These are phyloP conservation scores for Eucalyptus pauciflora DNA, from an alignment of 345 rosid genomes.

Conservation along the genomic window DNA sequence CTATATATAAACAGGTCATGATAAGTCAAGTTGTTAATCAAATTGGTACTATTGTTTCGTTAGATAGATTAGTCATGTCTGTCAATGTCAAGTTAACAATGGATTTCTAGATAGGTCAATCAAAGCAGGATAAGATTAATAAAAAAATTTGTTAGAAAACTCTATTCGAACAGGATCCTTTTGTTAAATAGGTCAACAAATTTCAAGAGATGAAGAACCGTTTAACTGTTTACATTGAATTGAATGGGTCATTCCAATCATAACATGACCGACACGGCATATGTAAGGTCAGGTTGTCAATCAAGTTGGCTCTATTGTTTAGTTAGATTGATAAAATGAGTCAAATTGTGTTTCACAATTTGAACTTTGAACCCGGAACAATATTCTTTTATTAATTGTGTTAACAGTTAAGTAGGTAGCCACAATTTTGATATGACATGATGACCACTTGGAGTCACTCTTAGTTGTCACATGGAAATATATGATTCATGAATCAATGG, in stretches of 20 bases:
- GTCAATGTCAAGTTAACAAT: no score
- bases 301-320: no score
- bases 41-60: background rate
- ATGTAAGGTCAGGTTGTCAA: no score
- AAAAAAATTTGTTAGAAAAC: no score
- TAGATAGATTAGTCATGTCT: background rate
- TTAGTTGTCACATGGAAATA: background rate
- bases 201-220: no score
- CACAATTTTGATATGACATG: background rate
- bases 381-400: background rate
- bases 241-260: no score
- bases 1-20: background rate
- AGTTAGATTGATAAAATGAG: background rate
- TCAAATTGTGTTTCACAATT: accelerated
- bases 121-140: no score
- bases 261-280: no score
- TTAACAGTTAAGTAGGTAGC: background rate
- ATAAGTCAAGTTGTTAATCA: background rate
- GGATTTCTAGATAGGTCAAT: no score
- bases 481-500: background rate
- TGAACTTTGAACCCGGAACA: background rate
- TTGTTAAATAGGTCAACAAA: no score
- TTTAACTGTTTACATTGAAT: no score
- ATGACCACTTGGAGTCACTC: background rate
- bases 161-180: no score